phyloP scores from a whole-genome alignment of 352 stramenopile species.

The Pythium sp. region DNA sequence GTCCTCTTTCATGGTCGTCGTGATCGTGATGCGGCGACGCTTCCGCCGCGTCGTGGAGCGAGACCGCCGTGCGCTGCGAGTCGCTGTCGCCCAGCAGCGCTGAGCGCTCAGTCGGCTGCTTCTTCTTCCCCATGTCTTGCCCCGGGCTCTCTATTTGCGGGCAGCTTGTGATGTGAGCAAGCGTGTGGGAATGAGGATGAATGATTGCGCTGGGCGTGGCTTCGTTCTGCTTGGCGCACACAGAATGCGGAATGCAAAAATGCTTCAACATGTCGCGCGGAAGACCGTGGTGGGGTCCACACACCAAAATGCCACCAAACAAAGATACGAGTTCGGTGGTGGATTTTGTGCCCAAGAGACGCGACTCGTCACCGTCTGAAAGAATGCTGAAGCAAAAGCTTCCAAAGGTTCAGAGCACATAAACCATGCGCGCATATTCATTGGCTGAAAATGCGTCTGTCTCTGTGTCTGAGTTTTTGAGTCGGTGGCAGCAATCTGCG shows the following conservation, averaged over 20 bases:
- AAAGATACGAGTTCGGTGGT: constrained; percentile 23
- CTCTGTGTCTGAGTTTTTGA: constrained; percentile 2
- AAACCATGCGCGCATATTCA: not conserved
- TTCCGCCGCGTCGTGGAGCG: not conserved
- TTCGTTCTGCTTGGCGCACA: not conserved
- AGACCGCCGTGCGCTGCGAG: not conserved
- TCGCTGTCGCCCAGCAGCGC: constrained; percentile 11
- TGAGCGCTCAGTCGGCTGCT: constrained; percentile 21
- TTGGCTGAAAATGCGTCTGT: constrained; percentile 6
- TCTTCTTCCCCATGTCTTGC: constrained; percentile 3
- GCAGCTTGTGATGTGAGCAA: not conserved
- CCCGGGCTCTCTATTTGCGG: not conserved
- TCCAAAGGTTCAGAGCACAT: not conserved
- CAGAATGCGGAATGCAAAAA: constrained; percentile 1
- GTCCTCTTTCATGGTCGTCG: not conserved
- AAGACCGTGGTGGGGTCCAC: constrained; percentile 9
- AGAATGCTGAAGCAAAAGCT: not conserved
- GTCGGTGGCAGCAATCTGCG: not conserved
- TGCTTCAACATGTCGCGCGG: constrained; percentile 15
- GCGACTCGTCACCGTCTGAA: not conserved
- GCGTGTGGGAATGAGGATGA: not conserved
- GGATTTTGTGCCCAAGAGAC: not conserved
- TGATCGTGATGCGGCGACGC: not conserved
- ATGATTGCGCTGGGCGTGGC: not conserved
- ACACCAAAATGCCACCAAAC: constrained; percentile 3